phyloP scores from a whole-genome alignment of 331 rosid genomes.

The Stylosanthes scabra region DNA sequence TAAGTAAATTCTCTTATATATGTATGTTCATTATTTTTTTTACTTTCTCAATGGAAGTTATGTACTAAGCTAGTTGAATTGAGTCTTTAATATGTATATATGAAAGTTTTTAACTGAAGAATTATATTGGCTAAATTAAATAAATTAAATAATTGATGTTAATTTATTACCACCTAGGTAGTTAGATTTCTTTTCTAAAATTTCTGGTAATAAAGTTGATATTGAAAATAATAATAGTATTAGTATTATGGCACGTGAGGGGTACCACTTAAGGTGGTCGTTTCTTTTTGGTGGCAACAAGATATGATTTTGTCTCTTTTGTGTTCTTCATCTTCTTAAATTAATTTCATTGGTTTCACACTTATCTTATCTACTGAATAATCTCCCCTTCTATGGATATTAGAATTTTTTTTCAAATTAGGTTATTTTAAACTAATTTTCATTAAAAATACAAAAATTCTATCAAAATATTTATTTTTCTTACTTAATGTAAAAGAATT shows the following conservation, averaged over 20 bases:
- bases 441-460: no score
- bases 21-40: no score
- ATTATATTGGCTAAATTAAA: not conserved
- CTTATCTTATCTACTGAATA: no score
- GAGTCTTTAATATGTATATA: not conserved
- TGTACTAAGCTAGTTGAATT: not conserved
- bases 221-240: not conserved
- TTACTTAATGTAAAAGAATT: no score
- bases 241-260: constrained; percentile 13
- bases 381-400: no score
- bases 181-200: constrained; percentile 6
- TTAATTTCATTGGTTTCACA: constrained; percentile 36
- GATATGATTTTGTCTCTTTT: constrained; percentile 53
- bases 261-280: constrained; percentile 16
- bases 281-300: constrained; percentile 51
- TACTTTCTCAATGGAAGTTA: not conserved
- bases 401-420: no score
- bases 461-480: no score
- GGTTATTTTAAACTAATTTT: no score
- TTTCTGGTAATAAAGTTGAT: not conserved
- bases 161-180: not conserved
- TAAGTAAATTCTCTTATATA: no score
- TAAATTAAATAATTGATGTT: not conserved
- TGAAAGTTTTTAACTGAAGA: not conserved
- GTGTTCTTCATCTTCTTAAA: constrained; percentile 15